phyloP scores from a whole-genome alignment of 345 rosid genomes.

The Punica granatum region DNA sequence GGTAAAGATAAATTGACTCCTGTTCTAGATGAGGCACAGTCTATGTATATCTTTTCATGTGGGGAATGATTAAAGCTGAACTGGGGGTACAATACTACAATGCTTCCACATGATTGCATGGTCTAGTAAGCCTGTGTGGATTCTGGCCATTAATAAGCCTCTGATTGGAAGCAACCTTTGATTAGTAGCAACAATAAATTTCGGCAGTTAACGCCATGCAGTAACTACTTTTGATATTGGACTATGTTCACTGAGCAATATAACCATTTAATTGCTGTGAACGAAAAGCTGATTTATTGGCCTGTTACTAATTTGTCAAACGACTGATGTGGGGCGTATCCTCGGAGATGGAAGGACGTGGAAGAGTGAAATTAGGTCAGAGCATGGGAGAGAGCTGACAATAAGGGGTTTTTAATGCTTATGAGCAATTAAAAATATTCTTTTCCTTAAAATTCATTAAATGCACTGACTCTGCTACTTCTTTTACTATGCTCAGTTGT shows the following conservation, averaged over 20 bases:
- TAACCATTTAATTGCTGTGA: not conserved
- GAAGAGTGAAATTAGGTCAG: not conserved
- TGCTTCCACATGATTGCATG: not conserved
- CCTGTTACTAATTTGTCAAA: not conserved
- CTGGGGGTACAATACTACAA: not conserved
- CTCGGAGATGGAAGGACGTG: not conserved
- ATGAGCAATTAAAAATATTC: not conserved
- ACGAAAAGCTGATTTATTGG: not conserved
- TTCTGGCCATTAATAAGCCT: not conserved
- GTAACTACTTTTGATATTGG: not conserved
- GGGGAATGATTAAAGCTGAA: not conserved
- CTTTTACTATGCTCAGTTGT: not conserved
- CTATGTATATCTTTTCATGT: not conserved
- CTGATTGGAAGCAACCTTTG: not conserved
- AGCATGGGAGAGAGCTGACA: not conserved
- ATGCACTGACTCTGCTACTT: conserved; percentile 3
- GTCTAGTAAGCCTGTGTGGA: not conserved
- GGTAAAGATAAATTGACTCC: not conserved
- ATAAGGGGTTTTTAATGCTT: not conserved
- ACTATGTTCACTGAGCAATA: not conserved
- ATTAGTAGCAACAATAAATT: not conserved
- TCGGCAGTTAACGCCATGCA: not conserved
- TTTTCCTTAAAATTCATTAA: not conserved
- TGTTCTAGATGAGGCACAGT: not conserved
- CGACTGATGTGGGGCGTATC: not conserved